Percentiles rank a stretch among this genome's conserved stretches.
phyloP scores from a whole-genome alignment of 805 yeast species.

The Nakazawaea ambrosiae region DNA sequence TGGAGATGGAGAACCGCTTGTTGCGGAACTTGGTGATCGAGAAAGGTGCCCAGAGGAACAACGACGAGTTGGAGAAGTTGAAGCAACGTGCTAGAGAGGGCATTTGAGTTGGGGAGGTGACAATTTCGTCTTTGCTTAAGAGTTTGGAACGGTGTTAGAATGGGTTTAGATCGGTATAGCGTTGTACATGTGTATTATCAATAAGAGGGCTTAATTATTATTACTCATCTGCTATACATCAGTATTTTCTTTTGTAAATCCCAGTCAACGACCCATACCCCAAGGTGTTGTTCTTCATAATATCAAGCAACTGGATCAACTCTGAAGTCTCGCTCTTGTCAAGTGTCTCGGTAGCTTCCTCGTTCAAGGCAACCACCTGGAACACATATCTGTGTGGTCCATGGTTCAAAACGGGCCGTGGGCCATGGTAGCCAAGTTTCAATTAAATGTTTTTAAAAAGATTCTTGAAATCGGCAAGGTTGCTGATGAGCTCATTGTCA shows the following conservation, averaged over 20 bases:
- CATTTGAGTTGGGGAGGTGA: background rate
- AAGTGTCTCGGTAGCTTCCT: conserved; percentile 2
- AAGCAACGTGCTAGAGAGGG: conserved; percentile 35
- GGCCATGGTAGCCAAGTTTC: conserved; percentile 10
- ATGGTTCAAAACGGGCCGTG: conserved; percentile 10
- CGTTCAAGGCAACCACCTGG: conserved; percentile 9
- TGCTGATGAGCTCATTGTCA: conserved; percentile 1
- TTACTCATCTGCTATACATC: background rate
- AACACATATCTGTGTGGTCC: conserved; percentile 12
- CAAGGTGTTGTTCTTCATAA: conserved; percentile 5
- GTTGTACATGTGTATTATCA: too few relatives aligned
- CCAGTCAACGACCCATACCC: conserved; percentile 8
- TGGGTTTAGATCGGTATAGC: too few relatives aligned
- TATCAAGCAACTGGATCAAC: background rate
- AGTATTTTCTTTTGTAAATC: conserved; percentile 5
- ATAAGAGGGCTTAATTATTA: too few relatives aligned
- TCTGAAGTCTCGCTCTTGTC: background rate
- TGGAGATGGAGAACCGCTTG: conserved; percentile 90
- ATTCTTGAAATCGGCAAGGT: conserved; percentile 4
- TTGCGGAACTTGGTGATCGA: conserved; percentile 78
- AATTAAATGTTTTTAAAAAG: background rate
- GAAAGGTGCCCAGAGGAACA: conserved; percentile 54
- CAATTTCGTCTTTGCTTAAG: too few relatives aligned
- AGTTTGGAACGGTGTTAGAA: too few relatives aligned
- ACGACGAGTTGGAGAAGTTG: conserved; percentile 45